Conservation (phyloP, 768 basidiomycete genomes). For the Lactarius trivialis region DNA sequence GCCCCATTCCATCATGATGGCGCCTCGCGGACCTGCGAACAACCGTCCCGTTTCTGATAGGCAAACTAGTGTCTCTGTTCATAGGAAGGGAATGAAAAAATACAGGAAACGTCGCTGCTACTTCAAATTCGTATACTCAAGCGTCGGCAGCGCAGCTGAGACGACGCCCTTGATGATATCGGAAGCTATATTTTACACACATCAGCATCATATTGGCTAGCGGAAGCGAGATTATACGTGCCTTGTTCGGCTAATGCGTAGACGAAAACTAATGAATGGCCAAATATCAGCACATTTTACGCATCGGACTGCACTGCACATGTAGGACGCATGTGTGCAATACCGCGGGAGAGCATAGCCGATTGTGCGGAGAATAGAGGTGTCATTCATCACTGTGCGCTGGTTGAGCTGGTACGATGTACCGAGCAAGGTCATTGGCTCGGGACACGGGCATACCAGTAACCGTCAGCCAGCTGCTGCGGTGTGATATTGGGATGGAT, state of each 20-base stretch:
- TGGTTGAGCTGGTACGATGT: too few species aligned
- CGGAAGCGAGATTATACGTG: conserved; percentile 14
- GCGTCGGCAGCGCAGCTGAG: background rate
- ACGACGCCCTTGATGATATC: conserved; percentile 28
- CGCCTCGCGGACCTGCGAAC: too few species aligned
- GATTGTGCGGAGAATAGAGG: too few species aligned
- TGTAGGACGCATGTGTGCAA: conserved; percentile 19
- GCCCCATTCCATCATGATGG: too few species aligned
- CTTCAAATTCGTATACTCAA: background rate
- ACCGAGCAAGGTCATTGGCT: too few species aligned
- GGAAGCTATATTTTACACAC: conserved; percentile 19
- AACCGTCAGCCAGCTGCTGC: too few species aligned
- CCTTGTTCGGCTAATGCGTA: conserved; percentile 46
- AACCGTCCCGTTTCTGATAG: too few species aligned
- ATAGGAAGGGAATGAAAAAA: background rate
- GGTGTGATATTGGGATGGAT: too few species aligned
- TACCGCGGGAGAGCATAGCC: too few species aligned
- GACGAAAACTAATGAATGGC: conserved; percentile 26
- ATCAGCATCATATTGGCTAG: background rate
- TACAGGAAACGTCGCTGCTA: background rate
- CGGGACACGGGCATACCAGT: too few species aligned
- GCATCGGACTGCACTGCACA: too few species aligned
- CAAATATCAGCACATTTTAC: background rate
- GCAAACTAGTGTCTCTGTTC: background rate
- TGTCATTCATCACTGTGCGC: too few species aligned